These are phyloP conservation scores for Diaporthe citri DNA, from an alignment of 2,329 filamentous ascomycete genomes.

Conservation along the genomic window DNA sequence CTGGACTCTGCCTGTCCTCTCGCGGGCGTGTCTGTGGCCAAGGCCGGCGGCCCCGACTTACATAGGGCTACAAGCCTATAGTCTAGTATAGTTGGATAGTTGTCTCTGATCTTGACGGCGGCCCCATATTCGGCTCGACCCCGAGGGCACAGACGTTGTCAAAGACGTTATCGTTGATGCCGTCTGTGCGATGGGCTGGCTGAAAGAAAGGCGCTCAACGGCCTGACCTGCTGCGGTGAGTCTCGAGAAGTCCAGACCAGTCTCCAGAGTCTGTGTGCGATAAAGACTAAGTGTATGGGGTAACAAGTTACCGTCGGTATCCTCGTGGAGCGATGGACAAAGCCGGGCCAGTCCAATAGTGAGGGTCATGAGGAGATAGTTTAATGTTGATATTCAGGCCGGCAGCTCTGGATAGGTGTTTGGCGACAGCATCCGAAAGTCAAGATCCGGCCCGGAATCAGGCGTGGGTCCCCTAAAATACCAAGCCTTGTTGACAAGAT, in stretches of 20 bases:
- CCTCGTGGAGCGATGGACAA: too few relatives aligned
- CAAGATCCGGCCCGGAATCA: background rate
- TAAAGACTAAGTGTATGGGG: background rate
- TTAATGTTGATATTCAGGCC: background rate
- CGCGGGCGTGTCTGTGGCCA: background rate
- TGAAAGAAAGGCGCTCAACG: slow-evolving; percentile 1
- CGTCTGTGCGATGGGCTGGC: background rate
- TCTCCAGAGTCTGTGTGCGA: background rate
- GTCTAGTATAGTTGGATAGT: background rate
- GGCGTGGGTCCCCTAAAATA: background rate
- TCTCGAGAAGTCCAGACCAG: background rate
- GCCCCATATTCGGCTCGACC: slow-evolving; percentile 14
- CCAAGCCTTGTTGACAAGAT: background rate
- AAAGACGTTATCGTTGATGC: background rate
- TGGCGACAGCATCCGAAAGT: background rate
- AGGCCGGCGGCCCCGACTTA: background rate
- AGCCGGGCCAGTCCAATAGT: background rate
- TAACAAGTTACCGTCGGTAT: background rate
- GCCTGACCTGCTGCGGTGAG: background rate
- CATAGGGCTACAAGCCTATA: slow-evolving; percentile 11
- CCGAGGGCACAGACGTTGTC: background rate
- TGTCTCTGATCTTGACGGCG: slow-evolving; percentile 7
- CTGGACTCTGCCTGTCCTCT: background rate
- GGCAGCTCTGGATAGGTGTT: background rate
- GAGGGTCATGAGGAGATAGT: background rate